Conservation (phyloP, 2,329 filamentous ascomycete species). For the Cordyceps cateniannulata region DNA sequence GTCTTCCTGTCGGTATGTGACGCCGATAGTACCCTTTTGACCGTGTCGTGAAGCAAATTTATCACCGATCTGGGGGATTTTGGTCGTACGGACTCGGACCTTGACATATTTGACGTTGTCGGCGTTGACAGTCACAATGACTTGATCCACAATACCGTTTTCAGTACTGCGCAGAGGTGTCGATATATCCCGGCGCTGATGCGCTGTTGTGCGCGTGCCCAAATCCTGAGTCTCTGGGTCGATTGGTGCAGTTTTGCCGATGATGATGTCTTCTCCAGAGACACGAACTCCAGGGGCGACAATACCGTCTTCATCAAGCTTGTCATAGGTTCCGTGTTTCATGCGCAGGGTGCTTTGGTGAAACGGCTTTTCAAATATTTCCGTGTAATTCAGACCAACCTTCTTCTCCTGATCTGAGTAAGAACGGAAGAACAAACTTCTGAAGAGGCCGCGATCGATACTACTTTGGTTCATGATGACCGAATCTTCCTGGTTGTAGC, state of each 20-base stretch:
- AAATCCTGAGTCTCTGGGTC: conserved; percentile 88
- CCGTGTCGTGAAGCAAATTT: conserved; percentile 99
- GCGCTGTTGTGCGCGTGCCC: conserved; percentile 81
- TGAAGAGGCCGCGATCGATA: conserved; percentile 94
- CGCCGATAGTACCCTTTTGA: conserved; percentile 98
- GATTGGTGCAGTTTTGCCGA: conserved; percentile 95
- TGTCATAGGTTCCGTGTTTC: conserved; percentile 95
- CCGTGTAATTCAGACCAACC: conserved; percentile 86
- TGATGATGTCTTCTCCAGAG: conserved; percentile 97
- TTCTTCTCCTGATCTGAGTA: conserved; percentile 98
- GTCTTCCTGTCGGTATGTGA: conserved; percentile 94
- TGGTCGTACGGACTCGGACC: conserved; percentile 93
- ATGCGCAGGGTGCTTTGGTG: conserved; percentile 81
- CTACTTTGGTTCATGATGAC: conserved; percentile 99
- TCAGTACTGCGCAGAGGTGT: conserved; percentile 93
- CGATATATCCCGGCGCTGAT: conserved; percentile 91
- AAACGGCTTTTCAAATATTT: conserved; percentile 93
- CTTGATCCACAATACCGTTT: conserved; percentile 91
- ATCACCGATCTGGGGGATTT: conserved; percentile 97
- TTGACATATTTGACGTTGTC: conserved; percentile 96
- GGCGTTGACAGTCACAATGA: conserved; percentile 88
- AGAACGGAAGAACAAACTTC: conserved; percentile 94
- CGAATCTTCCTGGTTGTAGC: conserved; percentile 99
- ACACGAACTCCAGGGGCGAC: conserved; percentile 91
- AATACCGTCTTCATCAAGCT: conserved; percentile 93